These are phyloP conservation scores for Caryopteris hybrid DNA, from an alignment of 305 asterid species.

Conservation along the genomic window DNA sequence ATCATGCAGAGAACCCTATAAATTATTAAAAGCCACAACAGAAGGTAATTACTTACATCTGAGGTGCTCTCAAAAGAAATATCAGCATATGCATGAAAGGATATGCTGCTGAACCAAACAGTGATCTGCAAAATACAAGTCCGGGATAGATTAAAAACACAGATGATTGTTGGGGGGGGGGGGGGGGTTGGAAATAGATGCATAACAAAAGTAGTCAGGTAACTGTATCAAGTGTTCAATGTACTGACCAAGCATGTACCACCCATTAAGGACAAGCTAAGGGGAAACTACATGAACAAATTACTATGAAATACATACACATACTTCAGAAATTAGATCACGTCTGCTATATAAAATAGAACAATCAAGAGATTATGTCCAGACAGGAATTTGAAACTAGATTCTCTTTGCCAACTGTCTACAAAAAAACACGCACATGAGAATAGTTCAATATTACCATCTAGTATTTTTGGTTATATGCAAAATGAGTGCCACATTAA, in stretches of 20 bases:
- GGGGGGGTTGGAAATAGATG: too few species aligned
- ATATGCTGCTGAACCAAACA: constrained; percentile 79
- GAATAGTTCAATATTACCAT: not conserved
- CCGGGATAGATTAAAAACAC: constrained; percentile 10
- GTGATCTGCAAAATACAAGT: constrained; percentile 54
- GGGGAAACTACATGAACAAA: not conserved
- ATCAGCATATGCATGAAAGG: constrained; percentile 85
- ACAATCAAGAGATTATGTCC: not conserved
- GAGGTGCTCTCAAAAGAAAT: constrained; percentile 67
- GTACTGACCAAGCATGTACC: not conserved
- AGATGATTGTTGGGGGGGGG: too few species aligned
- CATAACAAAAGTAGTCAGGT: not conserved
- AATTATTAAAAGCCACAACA: constrained; percentile 3
- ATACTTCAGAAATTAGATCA: not conserved
- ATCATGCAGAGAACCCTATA: constrained; percentile 1
- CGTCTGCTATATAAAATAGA: not conserved
- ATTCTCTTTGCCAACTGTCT: not conserved
- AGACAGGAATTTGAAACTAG: not conserved
- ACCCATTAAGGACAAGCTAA: not conserved
- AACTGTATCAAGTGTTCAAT: not conserved
- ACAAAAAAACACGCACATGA: not conserved
- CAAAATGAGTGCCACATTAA: not conserved
- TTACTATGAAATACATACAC: not conserved
- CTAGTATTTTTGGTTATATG: not conserved
- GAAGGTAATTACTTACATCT: constrained; percentile 60